A percentile compares a stretch with the other conserved stretches of the same genome.
These are phyloP conservation scores for Colletotrichum horii DNA, from an alignment of 2,329 filamentous ascomycete species.

Conservation along the genomic window DNA sequence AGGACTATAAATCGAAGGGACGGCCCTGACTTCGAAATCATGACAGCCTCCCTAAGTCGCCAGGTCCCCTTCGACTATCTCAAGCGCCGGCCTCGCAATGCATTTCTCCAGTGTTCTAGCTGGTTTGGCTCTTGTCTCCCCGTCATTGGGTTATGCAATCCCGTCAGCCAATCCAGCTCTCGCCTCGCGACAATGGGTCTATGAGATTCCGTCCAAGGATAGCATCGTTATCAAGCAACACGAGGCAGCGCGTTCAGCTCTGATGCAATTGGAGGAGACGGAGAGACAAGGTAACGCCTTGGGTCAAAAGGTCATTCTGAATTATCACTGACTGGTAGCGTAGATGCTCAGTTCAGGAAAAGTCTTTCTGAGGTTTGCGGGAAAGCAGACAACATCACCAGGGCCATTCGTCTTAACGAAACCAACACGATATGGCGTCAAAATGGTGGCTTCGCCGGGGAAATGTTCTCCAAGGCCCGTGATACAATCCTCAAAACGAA, in stretches of 20 bases:
- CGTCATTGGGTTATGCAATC: not conserved
- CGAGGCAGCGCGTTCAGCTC: not conserved
- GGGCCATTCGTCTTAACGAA: not conserved
- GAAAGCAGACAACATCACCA: not conserved
- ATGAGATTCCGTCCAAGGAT: not conserved
- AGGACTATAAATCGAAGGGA: not conserved
- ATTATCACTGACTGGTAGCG: not conserved
- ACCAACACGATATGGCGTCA: not conserved
- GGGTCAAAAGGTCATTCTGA: not conserved
- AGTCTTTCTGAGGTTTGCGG: not conserved
- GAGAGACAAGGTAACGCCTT: not conserved
- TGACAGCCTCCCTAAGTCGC: not conserved
- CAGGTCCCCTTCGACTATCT: not conserved
- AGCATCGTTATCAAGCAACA: not conserved
- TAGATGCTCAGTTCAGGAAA: not conserved
- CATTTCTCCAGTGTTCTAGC: not conserved
- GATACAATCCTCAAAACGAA: conserved; percentile 84
- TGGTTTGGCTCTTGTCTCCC: not conserved
- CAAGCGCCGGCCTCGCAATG: not conserved
- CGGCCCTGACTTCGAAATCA: not conserved
- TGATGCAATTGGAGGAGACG: not conserved
- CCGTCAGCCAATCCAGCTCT: not conserved
- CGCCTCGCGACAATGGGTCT: not conserved
- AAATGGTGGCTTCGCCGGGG: conserved; percentile 69
- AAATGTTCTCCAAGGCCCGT: conserved; percentile 92